phyloP scores from a whole-genome alignment of 495 filamentous ascomycete species.

The Wilcoxina mikolae region DNA sequence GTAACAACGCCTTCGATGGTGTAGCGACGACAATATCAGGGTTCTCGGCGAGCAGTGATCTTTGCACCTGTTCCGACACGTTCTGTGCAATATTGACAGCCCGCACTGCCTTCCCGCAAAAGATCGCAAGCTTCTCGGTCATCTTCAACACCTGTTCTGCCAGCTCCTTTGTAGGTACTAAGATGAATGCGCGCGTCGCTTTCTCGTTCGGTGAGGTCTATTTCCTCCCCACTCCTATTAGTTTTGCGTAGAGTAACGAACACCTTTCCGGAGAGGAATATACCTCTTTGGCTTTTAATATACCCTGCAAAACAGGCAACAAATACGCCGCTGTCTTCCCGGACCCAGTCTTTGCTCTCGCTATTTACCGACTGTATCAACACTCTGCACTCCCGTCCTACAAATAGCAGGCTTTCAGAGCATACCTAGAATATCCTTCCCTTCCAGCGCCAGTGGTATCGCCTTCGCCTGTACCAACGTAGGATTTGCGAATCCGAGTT shows the following conservation, averaged over 20 bases:
- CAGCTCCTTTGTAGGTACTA: conserved; percentile 88
- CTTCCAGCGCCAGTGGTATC: conserved; percentile 80
- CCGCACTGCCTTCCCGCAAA: conserved; percentile 70
- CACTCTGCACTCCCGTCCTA: neutral
- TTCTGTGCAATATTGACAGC: conserved; percentile 75
- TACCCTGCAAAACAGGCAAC: conserved; percentile 69
- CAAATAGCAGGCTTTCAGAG: neutral
- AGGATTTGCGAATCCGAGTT: conserved; percentile 68
- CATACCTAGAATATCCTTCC: conserved; percentile 70
- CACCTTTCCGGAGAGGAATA: conserved; percentile 17
- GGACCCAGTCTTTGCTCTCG: conserved; percentile 80
- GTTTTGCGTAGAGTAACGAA: neutral
- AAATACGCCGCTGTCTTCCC: conserved; percentile 97
- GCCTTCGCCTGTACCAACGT: conserved; percentile 74
- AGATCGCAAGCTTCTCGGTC: conserved; percentile 54
- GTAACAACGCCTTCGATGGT: conserved; percentile 56
- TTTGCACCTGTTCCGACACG: conserved; percentile 69
- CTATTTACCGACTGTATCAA: conserved; percentile 27
- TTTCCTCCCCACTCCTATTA: neutral
- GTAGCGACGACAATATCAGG: conserved; percentile 86
- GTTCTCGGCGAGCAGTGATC: conserved; percentile 63
- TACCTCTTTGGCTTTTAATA: conserved; percentile 52
- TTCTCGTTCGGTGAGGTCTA: conserved; percentile 17
- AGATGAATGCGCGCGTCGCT: conserved; percentile 50
- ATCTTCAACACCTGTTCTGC: conserved; percentile 74